Evolutionary conservation across 73 alveolate genomes (phyloP).

Genomic region (Paramecium sonneborni): DNA sequence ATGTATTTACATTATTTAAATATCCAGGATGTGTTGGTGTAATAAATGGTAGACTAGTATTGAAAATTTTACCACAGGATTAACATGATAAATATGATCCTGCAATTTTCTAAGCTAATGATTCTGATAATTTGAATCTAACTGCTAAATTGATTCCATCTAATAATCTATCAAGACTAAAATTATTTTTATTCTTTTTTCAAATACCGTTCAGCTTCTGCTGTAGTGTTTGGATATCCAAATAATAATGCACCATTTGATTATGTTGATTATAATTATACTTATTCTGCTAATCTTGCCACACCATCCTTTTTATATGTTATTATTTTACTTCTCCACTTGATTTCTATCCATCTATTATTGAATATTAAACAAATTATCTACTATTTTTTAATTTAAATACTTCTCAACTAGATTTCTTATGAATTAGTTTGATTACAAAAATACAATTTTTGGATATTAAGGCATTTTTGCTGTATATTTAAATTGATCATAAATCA

Average conservation of each 20-base stretch:
- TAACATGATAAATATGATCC: slow-evolving; percentile 18
- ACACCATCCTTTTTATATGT: neutral
- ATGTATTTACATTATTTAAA: neutral
- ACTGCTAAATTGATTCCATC: slow-evolving; percentile 46
- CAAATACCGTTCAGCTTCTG: slow-evolving; percentile 7
- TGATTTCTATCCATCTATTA: neutral
- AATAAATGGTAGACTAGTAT: slow-evolving; percentile 8
- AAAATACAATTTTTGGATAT: slow-evolving; percentile 31
- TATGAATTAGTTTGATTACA: neutral
- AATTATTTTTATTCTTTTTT: neutral
- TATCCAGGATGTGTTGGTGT: slow-evolving; percentile 52
- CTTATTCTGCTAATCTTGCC: slow-evolving; percentile 34
- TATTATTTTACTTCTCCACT: neutral
- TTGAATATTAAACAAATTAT: neutral
- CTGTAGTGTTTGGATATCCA: slow-evolving; percentile 12
- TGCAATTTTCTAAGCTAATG: neutral
- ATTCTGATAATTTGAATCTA: neutral
- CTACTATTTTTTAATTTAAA: neutral
- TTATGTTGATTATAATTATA: slow-evolving; percentile 28
- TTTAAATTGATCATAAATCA: neutral
- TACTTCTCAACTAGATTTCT: neutral
- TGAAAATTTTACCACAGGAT: slow-evolving; percentile 35
- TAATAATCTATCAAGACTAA: neutral
- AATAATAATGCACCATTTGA: slow-evolving; percentile 16
- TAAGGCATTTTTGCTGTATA: neutral